Base-by-base conservation (phyloP, 352 stramenopile genomes). In the Globisporangium recalcitrans region DNA sequence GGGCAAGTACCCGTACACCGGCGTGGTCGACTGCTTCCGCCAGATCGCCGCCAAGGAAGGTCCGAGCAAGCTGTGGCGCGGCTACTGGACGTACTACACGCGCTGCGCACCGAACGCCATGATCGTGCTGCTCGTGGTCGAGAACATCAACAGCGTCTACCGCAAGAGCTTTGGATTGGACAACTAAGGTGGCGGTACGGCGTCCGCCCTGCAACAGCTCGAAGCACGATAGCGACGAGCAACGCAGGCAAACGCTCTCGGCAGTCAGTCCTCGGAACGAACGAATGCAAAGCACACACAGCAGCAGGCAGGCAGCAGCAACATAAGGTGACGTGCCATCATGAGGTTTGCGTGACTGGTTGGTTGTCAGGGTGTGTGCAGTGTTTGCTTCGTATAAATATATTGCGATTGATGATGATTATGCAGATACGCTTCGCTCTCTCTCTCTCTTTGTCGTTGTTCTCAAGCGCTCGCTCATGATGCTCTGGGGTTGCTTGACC, bases 101-200 rank as follows among this genome's bases (percentile, higher is more conserved):
- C 88, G 97, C 64, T 99, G 96, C 73, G 97, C 97, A 26, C 97
- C 97, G 13, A 98, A 99, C 84, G 96, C 97, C n/a, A 99, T 99
- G 97, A 99, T 99, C 73, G 98, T 99, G 68, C 81, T 99, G 61
- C 78, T 99, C 42, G 97, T 97, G 5, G 97, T 99, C 64, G 97
- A 99, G 71, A 87, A 97, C 68, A 86, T 96, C 60, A 98, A 98
- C 67, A 82, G 77, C 40, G 56, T 85, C 32, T 97, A 97, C 77
- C 83, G 84, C 61, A 80, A 77, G 65, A 55, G 75, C 7, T 88
- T 94, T 64, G 51, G 58, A 4, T 64, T 89, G 16, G 67, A 82
- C 26, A 70, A 51, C 44, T 62, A 47, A 62, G 29, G 31, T 3
- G 19, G 32, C 14, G 53, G 13, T 19, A n/a, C 24, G 24, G 26